Evolutionary conservation across 352 stramenopile species (phyloP).

Genomic region (Globisporangium mamillatum): DNA sequence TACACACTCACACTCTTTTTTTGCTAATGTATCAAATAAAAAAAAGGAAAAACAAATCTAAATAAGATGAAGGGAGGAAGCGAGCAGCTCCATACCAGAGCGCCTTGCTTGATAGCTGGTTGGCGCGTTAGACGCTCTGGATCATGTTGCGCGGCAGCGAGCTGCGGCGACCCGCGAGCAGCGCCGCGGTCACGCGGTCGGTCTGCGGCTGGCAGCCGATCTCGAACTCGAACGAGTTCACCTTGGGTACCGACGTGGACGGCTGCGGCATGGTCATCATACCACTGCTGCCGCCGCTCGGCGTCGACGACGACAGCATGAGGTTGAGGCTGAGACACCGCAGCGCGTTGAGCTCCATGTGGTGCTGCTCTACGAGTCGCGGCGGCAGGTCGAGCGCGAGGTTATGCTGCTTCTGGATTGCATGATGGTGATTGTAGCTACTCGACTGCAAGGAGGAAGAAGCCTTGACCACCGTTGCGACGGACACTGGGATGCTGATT

Average conservation of each 20-base stretch:
- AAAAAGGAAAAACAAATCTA: constrained; percentile 11
- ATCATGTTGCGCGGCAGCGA: constrained; percentile 28
- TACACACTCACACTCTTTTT: not conserved
- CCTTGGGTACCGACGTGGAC: constrained; percentile 18
- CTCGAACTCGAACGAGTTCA: constrained; percentile 17
- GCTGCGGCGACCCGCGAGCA: constrained; percentile 15
- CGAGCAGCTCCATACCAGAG: not conserved
- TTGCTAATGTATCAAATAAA: constrained; percentile 3
- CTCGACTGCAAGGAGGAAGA: not conserved
- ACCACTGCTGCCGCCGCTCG: not conserved
- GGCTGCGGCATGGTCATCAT: constrained; percentile 16
- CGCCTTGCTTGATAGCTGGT: not conserved
- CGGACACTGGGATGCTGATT: constrained; percentile 13
- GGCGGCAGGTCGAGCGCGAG: constrained; percentile 18
- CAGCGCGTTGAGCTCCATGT: constrained; percentile 46
- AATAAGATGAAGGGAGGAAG: not conserved
- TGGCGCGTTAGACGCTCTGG: constrained; percentile 20
- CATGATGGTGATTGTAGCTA: constrained; percentile 1
- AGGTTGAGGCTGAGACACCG: constrained; percentile 53
- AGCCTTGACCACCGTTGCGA: constrained; percentile 4
- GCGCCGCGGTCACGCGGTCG: constrained; percentile 12
- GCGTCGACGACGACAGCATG: constrained; percentile 32
- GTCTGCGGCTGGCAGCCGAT: constrained; percentile 15
- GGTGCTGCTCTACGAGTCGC: constrained; percentile 33
- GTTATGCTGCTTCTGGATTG: constrained; percentile 16